Percentiles rank a stretch among this genome's conserved stretches.
These are phyloP conservation scores for Dothistroma septosporum DNA, from an alignment of 2,329 filamentous ascomycete species.

Conservation along the genomic window DNA sequence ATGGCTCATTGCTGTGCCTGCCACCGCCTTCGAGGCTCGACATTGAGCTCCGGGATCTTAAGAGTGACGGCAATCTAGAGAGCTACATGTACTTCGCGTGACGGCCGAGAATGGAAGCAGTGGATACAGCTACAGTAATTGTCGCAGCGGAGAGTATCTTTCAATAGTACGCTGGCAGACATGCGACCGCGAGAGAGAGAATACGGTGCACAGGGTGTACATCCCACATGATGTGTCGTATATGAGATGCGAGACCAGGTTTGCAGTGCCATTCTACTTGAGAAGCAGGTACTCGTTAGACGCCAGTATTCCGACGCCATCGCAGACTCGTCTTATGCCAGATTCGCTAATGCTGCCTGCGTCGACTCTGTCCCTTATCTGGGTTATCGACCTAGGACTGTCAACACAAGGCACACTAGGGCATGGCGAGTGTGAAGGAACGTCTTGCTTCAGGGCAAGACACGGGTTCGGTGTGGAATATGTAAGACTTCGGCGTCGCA, in stretches of 20 bases:
- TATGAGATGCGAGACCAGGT: background rate
- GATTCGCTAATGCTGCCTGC: background rate
- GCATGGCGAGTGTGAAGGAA: background rate
- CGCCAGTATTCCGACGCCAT: background rate
- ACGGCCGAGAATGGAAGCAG: background rate
- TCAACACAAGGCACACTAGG: background rate
- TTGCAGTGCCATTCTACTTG: background rate
- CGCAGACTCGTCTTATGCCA: background rate
- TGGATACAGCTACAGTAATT: background rate
- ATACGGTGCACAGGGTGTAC: background rate
- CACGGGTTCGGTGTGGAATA: background rate
- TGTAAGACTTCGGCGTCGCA: background rate
- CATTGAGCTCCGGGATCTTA: background rate
- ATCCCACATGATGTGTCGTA: background rate
- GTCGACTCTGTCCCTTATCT: too few relatives aligned
- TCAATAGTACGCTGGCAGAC: background rate
- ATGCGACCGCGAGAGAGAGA: background rate
- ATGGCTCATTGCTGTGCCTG: background rate
- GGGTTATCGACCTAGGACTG: too few relatives aligned
- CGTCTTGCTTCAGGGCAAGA: background rate
- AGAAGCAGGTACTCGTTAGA: background rate
- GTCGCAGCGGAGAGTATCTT: background rate
- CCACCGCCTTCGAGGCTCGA: background rate
- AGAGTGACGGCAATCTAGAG: background rate
- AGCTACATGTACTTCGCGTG: background rate